Conservation (phyloP, 768 basidiomycete species). For the Strobilomyces echinocephalus region DNA sequence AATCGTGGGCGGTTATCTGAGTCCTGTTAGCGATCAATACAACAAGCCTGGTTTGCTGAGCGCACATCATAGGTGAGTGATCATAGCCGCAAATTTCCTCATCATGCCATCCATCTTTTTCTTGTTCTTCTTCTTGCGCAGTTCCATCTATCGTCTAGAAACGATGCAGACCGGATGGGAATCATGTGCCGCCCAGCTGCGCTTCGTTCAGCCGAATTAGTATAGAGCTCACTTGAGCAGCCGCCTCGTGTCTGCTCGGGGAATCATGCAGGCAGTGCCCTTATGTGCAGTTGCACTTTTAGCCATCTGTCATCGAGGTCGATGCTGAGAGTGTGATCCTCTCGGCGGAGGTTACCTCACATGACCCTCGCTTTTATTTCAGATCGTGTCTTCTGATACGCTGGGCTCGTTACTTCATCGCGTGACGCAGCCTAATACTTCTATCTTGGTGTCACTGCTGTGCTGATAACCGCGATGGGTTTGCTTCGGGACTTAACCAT, state of each 20-base stretch:
- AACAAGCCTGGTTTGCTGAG: constrained; percentile 93
- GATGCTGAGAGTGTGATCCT: constrained; percentile 2
- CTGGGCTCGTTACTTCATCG: constrained; percentile 2
- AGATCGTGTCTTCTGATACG: constrained; percentile 11
- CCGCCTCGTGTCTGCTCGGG: constrained; percentile 17
- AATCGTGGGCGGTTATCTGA: constrained; percentile 93
- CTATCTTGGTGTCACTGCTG: constrained; percentile 9
- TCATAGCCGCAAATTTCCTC: neutral
- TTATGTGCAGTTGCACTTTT: constrained; percentile 2
- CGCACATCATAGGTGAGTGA: constrained; percentile 78
- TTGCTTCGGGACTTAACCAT: constrained; percentile 10
- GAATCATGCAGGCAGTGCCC: neutral
- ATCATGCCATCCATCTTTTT: neutral
- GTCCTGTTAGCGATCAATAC: constrained; percentile 94
- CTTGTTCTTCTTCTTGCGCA: neutral
- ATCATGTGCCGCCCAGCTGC: neutral
- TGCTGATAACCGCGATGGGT: constrained; percentile 8
- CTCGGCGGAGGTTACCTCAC: constrained; percentile 9
- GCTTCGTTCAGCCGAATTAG: constrained; percentile 6
- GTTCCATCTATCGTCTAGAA: neutral
- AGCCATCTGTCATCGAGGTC: neutral
- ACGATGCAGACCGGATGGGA: constrained; percentile 1
- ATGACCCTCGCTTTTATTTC: constrained; percentile 5
- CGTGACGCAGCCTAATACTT: constrained; percentile 7
- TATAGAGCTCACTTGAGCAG: constrained; percentile 7